phyloP scores from a whole-genome alignment of 2,329 filamentous ascomycete species.

The Coniella vitis region DNA sequence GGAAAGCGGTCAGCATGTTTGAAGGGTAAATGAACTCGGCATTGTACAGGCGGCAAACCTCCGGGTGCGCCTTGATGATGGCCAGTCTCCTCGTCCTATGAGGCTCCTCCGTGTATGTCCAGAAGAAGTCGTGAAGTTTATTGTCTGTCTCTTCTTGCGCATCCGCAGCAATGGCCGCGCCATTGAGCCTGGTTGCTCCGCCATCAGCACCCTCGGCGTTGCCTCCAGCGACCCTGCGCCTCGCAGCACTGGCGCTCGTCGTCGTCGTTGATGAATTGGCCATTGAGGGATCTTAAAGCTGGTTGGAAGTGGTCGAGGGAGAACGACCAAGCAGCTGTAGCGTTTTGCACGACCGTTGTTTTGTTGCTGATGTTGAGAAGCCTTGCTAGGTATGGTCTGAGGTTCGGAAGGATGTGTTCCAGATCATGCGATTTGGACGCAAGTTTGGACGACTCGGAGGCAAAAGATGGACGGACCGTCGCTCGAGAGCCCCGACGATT shows the following conservation, averaged over 20 bases:
- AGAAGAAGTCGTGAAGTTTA: conserved; percentile 67
- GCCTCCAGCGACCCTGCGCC: conserved; percentile 18
- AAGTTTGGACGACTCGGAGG: conserved; percentile 10
- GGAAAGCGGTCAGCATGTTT: conserved; percentile 10
- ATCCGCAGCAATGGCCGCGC: conserved; percentile 23
- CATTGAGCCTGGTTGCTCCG: conserved; percentile 7
- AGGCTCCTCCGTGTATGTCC: conserved; percentile 98
- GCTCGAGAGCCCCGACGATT: conserved; percentile 1
- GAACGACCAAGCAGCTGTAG: neutral
- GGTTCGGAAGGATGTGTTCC: conserved; percentile 8
- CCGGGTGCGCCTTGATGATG: conserved; percentile 97
- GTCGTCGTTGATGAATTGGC: conserved; percentile 22
- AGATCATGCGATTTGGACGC: conserved; percentile 15
- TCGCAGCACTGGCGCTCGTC: conserved; percentile 20
- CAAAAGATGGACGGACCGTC: conserved; percentile 5
- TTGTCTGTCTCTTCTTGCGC: conserved; percentile 36
- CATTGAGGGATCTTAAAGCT: conserved; percentile 18
- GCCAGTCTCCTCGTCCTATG: conserved; percentile 84
- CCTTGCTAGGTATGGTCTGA: conserved; percentile 10
- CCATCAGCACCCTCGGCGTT: conserved; percentile 15
- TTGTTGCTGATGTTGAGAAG: neutral
- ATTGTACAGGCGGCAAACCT: conserved; percentile 39
- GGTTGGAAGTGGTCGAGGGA: neutral
- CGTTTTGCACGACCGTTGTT: neutral
- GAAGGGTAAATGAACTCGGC: neutral